Evolutionary conservation across 2,329 filamentous ascomycete species (phyloP), one percentile per base, ranked within the genome.

Genomic region (Hypoxylon rubiginosum): DNA sequence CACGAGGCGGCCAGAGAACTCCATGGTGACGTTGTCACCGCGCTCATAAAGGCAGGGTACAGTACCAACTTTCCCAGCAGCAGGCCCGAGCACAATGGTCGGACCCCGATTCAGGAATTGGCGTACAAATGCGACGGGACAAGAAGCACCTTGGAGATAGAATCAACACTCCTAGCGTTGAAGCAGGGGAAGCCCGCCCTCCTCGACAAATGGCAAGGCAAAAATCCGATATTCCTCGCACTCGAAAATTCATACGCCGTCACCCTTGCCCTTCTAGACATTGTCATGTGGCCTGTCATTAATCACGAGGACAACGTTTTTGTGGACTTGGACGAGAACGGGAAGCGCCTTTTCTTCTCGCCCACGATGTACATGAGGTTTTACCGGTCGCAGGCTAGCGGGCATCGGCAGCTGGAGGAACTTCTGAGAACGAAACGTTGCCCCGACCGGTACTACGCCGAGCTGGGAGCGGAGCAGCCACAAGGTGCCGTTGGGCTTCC

Each of bases 1-100:
- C 75, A 77, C 54, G 76, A 77, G 62, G 76, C 76, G 0, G 69
- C 74, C 4, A 69, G 74, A 7, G 62, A 71, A 21, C 74, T 78
- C 26, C 74, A 77, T 26, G 49, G 62, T 2, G 61, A 70, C 15
- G 68, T 70, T 6, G 72, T 77, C 49, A 61, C 66, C 6, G 55
- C 63, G 26, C 65, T 77, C 3, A 71, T 77, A 11, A 69, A 75
- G 13, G 64, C 68, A 4, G 70, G 72, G 6, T 74, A 77, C 39
- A 71, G 75, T 34, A 57, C 72, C 4, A 72, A 76, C 54, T 76
- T 73, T 61, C 56, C 71, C 19, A 76, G 72, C 11, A 72, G 59
- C 32, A 74, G 70, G 48, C 39, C 39, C 2, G 63, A 69, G 30
- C 74, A 77, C 46, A 67, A 71, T 1, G 73, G 75, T 1, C 72